Conservation (phyloP, 2,329 filamentous ascomycete genomes). For the Alternaria atra region DNA sequence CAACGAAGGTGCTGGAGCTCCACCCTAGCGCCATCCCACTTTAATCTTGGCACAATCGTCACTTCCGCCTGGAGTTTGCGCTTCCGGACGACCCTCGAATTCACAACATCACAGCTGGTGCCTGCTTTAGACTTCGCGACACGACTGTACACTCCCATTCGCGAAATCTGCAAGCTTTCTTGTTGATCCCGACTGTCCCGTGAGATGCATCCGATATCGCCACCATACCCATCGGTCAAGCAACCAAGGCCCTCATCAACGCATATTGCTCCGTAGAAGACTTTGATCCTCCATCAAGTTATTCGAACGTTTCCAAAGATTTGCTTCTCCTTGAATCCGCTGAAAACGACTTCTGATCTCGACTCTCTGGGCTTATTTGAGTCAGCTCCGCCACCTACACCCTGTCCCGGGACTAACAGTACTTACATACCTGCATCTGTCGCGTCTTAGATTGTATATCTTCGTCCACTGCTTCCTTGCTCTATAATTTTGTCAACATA, state of each 20-base stretch:
- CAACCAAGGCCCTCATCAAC: background rate
- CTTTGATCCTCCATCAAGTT: no score
- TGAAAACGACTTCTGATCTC: background rate
- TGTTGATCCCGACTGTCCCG: background rate
- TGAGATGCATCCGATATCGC: background rate
- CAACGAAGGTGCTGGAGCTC: constrained; percentile 36
- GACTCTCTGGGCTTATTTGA: background rate
- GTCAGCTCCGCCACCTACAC: background rate
- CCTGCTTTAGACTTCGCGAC: background rate
- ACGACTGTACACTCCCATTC: background rate
- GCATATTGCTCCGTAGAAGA: background rate
- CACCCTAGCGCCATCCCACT: constrained; percentile 23
- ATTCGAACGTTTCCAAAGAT: no score
- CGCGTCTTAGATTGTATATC: background rate
- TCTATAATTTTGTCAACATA: background rate
- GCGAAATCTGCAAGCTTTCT: background rate
- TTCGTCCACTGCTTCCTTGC: background rate
- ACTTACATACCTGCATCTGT: background rate
- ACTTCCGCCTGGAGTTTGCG: background rate
- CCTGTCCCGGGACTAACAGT: background rate
- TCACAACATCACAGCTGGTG: background rate
- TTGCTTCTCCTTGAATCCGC: no score
- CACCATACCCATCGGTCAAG: background rate
- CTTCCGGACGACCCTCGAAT: constrained; percentile 1
- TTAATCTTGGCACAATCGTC: constrained; percentile 22